A percentile compares a stretch with the other conserved stretches of the same genome.
Evolutionary conservation across 345 rosid species (phyloP).

Genomic region (Eucalyptus fibrosa): DNA sequence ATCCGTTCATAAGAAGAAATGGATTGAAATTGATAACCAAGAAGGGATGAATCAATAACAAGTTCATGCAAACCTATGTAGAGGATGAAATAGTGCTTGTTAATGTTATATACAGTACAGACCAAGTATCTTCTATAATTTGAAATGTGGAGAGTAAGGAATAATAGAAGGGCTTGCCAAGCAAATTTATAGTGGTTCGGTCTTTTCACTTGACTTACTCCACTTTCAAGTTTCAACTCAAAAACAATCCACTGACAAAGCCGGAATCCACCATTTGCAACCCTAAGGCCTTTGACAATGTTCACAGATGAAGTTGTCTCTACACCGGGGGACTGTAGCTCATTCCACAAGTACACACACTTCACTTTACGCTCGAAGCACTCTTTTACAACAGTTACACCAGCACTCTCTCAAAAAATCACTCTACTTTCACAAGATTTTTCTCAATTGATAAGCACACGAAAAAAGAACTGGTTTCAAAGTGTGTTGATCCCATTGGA

Average conservation of each 20-base stretch:
- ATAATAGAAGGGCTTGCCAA: background rate
- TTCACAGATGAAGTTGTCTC: background rate
- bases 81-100: background rate
- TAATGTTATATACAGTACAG: background rate
- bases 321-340: background rate
- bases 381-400: background rate
- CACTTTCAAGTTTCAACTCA: background rate
- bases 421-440: background rate
- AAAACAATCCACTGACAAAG: background rate
- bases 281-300: background rate
- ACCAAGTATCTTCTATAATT: background rate
- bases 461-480: background rate
- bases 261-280: background rate
- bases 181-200: background rate
- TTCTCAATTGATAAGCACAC: background rate
- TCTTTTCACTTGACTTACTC: background rate
- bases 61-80: background rate
- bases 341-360: background rate
- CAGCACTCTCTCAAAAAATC: background rate
- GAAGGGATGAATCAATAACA: background rate
- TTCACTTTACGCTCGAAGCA: background rate
- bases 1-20: background rate
- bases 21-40: background rate
- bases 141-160: background rate
- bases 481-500: background rate